Evolutionary conservation across 169 alveolate genomes (phyloP), one percentile per base, ranked within the genome.

Genomic region (Plasmodium inui): DNA sequence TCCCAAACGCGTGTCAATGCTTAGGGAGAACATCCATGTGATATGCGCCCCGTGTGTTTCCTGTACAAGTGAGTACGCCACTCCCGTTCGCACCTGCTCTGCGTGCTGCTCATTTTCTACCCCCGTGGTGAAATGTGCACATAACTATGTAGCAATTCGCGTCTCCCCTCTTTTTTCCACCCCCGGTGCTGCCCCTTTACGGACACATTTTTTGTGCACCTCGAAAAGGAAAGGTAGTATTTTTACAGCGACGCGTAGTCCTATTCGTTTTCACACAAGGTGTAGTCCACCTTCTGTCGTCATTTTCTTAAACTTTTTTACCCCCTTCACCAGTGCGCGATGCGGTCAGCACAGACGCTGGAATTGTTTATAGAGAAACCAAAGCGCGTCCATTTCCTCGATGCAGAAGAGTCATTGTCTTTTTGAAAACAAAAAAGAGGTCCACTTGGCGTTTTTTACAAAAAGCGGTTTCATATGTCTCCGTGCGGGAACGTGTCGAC

Each of bases 341-440:
- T 5, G 73, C 26, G 34, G 22, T 22, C 12, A n/a, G 37, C 3
- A 67, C 2, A 67, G 71, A 73, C 71, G 61, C 41, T 50, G 17
- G 82, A 85, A 85, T 55, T 30, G 61, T 50, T 74, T 46, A 37
- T 46, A 85, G 39, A 34, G n/a, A 73, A 85, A 85, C 41, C 6
- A 46, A 73, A 85, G 19, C 10, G 67, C 70, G 19, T 32, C 10
- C 30, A 4, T 55, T 34, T 22, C 30, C 26, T 83, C 10, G 39
- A 44, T 83, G 72, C 37, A 57, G 70, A 44, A 34, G 22, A 46
- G 74, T 85, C 61, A 28, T 22, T 74, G 28, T 73, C 41, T 19
- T 74, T 17, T 44, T 74, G 79, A 76, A 73, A 85, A 85, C 85
- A 83, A 83, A 44, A 70, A 37, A 76, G 79, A 85, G 74, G 28